Evolutionary conservation across 257 asterid genomes (phyloP), one percentile per base, ranked within the genome.

Genomic region (Solanum peruvianum): DNA sequence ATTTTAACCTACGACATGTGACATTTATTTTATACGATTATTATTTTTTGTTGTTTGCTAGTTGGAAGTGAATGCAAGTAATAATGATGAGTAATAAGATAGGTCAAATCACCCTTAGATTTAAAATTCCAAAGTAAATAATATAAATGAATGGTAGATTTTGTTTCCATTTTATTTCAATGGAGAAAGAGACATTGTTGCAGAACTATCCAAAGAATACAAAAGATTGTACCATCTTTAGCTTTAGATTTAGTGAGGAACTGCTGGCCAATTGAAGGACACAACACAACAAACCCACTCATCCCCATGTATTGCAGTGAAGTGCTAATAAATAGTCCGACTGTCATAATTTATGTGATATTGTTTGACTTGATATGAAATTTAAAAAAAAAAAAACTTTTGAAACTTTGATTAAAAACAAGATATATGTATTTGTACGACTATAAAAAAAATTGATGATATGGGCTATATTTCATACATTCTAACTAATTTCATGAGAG

Each of bases 141-240:
- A 39, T 37, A 23, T 62, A 31, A 31, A 33, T 84, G 11, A 56
- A 33, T 20, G 33, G 62, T 13, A 25, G 72, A 90, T 89, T 89
- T 88, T 31, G 47, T 93, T 92, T 44, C 94, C 95, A 86, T 89
- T 90, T 45, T 78, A 25, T 78, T 90, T 84, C 88, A 56, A 72
- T 67, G 7, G 77, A 84, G 86, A 85, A 44, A 45, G 37, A 82
- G 23, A 87, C 89, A 71, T 58, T 75, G 87, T 81, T 23, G 87
- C 92, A 93, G 94, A 89, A 41, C 15, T 35, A 85, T 91, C 80
- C 60, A 45, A 92, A 90, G 91, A 90, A 90, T 27, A 91, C 93
- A 93, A 93, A 92, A 94, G 94, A 93, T 94, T 90, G 91, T 91
- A 90, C 92, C 88, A 27, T 62, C 87, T 90, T 86, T 92, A 90